Base-by-base conservation (phyloP, 1,284 basidiomycete species). In the Singerocomus rubriflavus region DNA sequence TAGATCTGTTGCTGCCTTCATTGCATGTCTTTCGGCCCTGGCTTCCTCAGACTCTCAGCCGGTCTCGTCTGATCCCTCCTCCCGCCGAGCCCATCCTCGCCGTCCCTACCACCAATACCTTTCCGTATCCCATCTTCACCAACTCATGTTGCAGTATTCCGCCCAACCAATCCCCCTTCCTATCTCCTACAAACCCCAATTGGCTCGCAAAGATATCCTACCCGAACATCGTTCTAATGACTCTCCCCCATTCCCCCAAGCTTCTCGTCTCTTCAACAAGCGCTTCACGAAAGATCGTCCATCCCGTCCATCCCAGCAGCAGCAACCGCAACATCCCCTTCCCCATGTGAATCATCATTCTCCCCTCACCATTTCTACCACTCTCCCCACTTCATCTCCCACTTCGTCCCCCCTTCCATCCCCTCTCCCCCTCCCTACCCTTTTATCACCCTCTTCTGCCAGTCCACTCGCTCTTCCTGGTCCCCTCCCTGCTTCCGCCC, bases 121-220 rank as follows among this genome's bases (percentile, higher is more conserved):
- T 30, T 58, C 62, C 33, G 54, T 58, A 12, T 60, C 59, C 34
- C 58, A 25, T 48, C 52, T 57, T 17, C 56, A 65, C 62, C 70
- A 64, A 55, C 70, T 64, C 73, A 87, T 86, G 84, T 81, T 87
- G 80, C 84, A 85, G 75, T 84, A 80, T 64, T 77, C 81, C 50
- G 73, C 78, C 55, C 80, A 80, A 55, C 79, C 81, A 36, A 69
- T 77, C 70, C 65, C 71, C 66, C 68, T 71, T 60, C 57, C 68
- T 68, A 51, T 73, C 67, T 50, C 71, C 60, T 61, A 75, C 72
- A 70, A 62, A 62, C 57, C 65, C 16, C 64, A 67, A 12, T n/a
- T 56, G 0, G 41, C 58, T 34, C 66, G 68, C 55, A 67, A 63
- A 65, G 65, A 70, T 63, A 69, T 65, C 55, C 37, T 59, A 67